phyloP scores from a whole-genome alignment of 169 alveolate genomes.

The Plasmodium gaboni region DNA sequence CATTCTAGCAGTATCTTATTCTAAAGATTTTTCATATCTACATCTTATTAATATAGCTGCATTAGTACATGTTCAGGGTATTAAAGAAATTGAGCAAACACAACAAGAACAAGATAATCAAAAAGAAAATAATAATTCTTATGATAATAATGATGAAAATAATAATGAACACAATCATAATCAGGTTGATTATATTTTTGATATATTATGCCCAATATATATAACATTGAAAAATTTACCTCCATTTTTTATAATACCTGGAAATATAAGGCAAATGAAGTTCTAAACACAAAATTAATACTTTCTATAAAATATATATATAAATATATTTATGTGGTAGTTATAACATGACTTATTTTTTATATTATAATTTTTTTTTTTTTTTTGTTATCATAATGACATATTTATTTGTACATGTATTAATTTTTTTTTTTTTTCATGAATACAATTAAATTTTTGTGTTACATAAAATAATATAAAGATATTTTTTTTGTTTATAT shows the following conservation, averaged over 20 bases:
- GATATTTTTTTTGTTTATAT: no score
- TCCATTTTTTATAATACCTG: slow-evolving; percentile 80
- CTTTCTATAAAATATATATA: no score
- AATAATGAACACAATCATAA: slow-evolving; percentile 1
- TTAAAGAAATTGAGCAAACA: slow-evolving; percentile 3
- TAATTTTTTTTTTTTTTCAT: no score
- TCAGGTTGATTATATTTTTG: slow-evolving; percentile 46
- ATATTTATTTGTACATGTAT: no score
- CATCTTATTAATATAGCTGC: slow-evolving; percentile 75
- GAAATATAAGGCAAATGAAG: slow-evolving; percentile 76
- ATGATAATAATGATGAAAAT: slow-evolving; percentile 7
- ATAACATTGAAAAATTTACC: slow-evolving; percentile 83
- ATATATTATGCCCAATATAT: slow-evolving; percentile 78
- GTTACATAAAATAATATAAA: no score
- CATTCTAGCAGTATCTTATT: slow-evolving; percentile 68
- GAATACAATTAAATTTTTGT: no score
- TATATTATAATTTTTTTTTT: no score
- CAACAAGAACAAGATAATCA: neutral
- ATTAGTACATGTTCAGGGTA: slow-evolving; percentile 63
- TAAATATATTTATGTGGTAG: neutral
- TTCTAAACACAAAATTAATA: slow-evolving; percentile 26
- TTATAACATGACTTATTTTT: no score
- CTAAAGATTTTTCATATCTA: slow-evolving; percentile 35
- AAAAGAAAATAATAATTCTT: neutral
- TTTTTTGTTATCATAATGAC: no score